Conservation (phyloP, 208 protist species). For the Crithidia expoeki region DNA sequence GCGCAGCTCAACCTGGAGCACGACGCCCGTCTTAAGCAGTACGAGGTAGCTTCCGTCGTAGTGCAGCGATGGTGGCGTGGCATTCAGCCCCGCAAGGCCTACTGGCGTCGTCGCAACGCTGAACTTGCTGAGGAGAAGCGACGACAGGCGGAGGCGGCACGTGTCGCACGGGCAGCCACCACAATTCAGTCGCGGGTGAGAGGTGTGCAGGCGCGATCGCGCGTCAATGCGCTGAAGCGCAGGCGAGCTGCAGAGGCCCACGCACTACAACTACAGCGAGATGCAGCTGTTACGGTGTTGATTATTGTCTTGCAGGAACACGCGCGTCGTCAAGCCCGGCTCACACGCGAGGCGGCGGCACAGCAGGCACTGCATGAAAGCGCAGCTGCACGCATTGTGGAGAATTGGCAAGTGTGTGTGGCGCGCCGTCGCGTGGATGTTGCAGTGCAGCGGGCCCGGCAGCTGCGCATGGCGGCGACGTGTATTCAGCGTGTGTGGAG, state of each 20-base stretch:
- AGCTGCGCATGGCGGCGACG: slow-evolving; percentile 42
- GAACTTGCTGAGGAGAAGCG: slow-evolving; percentile 41
- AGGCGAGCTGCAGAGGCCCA: slow-evolving; percentile 11
- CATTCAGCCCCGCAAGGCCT: slow-evolving; percentile 40
- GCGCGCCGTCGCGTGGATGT: slow-evolving; percentile 41
- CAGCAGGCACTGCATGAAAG: slow-evolving; percentile 19
- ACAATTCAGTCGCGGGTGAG: slow-evolving; percentile 47
- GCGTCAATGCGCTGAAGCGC: background rate
- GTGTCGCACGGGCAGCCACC: slow-evolving; percentile 34
- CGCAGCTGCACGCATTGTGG: slow-evolving; percentile 51
- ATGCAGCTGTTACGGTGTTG: slow-evolving; percentile 35
- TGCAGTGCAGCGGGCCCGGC: slow-evolving; percentile 39
- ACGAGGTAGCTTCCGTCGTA: slow-evolving; percentile 37
- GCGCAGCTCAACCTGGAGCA: slow-evolving; percentile 40
- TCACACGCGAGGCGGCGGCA: slow-evolving; percentile 30
- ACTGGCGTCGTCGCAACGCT: slow-evolving; percentile 53
- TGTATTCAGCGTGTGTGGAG: slow-evolving; percentile 54
- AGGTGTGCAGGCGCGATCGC: slow-evolving; percentile 32
- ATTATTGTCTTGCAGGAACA: slow-evolving; percentile 56
- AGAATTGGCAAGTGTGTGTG: slow-evolving; percentile 40
- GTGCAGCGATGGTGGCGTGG: slow-evolving; percentile 75
- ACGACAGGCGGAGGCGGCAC: slow-evolving; percentile 12
- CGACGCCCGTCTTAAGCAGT: slow-evolving; percentile 43
- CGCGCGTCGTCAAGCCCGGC: slow-evolving; percentile 33
- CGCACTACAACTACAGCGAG: slow-evolving; percentile 11